These are phyloP conservation scores for Mycena haematopus DNA, from an alignment of 768 basidiomycete species.

Conservation along the genomic window DNA sequence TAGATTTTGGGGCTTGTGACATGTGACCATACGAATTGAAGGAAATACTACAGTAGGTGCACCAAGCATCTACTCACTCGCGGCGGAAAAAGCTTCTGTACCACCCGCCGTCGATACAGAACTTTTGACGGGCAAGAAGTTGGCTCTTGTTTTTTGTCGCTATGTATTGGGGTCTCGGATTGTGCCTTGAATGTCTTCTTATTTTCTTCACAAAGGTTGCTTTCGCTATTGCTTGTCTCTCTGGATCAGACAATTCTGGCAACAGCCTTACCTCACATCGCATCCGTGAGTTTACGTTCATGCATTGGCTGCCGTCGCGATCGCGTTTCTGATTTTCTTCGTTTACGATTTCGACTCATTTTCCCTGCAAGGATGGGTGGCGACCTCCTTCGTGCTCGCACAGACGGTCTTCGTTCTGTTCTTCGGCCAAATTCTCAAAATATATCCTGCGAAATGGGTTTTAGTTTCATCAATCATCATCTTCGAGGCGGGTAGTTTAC, in stretches of 20 bases:
- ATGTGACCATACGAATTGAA: no score
- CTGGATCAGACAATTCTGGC: conserved; percentile 48
- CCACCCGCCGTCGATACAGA: no score
- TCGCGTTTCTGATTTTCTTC: no score
- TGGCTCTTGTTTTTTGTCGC: conserved; percentile 9
- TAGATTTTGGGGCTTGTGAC: no score
- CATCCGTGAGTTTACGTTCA: conserved; percentile 16
- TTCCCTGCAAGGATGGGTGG: conserved; percentile 22
- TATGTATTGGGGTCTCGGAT: conserved; percentile 10
- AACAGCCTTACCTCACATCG: conserved; percentile 39
- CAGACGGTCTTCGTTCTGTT: conserved; percentile 29
- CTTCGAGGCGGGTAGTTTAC: conserved; percentile 50
- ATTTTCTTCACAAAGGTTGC: conserved; percentile 5
- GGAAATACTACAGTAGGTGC: no score
- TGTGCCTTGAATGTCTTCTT: background rate
- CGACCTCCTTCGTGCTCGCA: conserved; percentile 34
- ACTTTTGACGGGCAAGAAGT: no score
- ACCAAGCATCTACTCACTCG: no score
- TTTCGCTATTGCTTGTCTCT: conserved; percentile 36
- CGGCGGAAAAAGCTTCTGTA: no score
- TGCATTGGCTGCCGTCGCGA: no score
- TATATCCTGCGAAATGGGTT: conserved; percentile 28
- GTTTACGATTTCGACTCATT: conserved; percentile 13
- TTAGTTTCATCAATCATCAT: conserved; percentile 29
- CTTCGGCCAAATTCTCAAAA: conserved; percentile 16